phyloP scores from a whole-genome alignment of 2,329 filamentous ascomycete species.

The Hymenoscyphus albidus region DNA sequence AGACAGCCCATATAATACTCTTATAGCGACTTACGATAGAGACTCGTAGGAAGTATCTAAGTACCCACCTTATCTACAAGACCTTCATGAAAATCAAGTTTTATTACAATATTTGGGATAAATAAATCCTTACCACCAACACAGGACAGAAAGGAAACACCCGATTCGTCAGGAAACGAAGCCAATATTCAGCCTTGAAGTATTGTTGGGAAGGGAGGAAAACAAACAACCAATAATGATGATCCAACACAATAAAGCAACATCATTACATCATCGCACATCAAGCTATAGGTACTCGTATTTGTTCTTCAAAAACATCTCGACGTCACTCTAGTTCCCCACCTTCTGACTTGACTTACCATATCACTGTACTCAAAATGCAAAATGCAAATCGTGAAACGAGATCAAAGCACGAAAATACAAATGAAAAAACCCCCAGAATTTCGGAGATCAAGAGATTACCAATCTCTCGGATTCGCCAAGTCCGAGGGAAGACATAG shows the following conservation, averaged over 20 bases:
- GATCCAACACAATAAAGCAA: not conserved
- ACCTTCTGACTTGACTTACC: not conserved
- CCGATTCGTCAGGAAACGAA: not conserved
- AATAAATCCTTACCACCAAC: not conserved
- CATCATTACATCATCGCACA: not conserved
- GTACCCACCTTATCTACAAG: not conserved
- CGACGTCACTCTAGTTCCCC: not conserved
- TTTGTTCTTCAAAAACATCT: not conserved
- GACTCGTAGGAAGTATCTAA: too few relatives aligned
- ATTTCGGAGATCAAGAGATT: not conserved
- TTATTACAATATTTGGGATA: not conserved
- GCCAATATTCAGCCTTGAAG: not conserved
- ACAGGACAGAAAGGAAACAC: not conserved
- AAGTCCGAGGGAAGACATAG: not conserved
- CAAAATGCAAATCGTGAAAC: not conserved
- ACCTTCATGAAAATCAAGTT: not conserved
- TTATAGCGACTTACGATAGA: too few relatives aligned
- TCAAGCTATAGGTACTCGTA: not conserved
- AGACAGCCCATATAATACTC: too few relatives aligned
- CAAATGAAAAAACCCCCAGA: not conserved
- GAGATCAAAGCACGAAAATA: not conserved
- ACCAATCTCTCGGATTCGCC: not conserved
- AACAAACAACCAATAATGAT: too few relatives aligned
- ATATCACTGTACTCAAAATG: not conserved
- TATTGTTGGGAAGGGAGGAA: too few relatives aligned